Evolutionary conservation across 2,329 filamentous ascomycete genomes (phyloP), one percentile per base, ranked within the genome.

Genomic region (Microsporum canis): DNA sequence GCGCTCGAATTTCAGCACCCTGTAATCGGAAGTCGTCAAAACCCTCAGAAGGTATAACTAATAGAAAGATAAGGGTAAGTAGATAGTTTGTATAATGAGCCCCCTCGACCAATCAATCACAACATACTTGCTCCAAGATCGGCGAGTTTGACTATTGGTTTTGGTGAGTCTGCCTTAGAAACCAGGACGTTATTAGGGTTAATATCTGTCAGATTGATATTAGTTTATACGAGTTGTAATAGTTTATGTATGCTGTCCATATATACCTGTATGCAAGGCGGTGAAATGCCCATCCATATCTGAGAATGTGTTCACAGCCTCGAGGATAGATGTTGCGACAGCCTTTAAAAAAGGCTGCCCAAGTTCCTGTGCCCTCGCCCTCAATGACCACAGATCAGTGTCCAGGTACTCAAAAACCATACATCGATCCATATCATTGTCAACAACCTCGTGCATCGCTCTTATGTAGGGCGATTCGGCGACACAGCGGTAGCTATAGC

Each of bases 341-440:
- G 55, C 36, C 23, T 64, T 63, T 14, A 41, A 10, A 56, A 63
- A 61, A 5, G 59, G 23, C 1, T 39, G 53, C 17, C 56, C 27
- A 1, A 60, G 58, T 34, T 55, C 36, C 8, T 55, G 53, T 17
- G 17, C 36, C 38, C 1, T 23, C 2, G 47, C 41, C 12, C 58
- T 41, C 23, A 63, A 23, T 8, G 63, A 62, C 63, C 63, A 64
- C 10, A 64, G 38, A 31, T 64, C 61, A 12, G 33, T 56, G 43
- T 63, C 63, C 59, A 63, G 36, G 43, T 58, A 65, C 41, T 63
- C 63, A 45, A 63, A 59, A 12, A 63, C 62, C 62, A 62, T 63
- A 51, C 63, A 64, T 10, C 58, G 57, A 45, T 63, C 63, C 1
- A 58, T 63, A 23, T 45, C 60, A 43, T 63, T 62, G 51, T 63